phyloP scores from a whole-genome alignment of 108 stramenopile genomes.

The Parmales sp. region DNA sequence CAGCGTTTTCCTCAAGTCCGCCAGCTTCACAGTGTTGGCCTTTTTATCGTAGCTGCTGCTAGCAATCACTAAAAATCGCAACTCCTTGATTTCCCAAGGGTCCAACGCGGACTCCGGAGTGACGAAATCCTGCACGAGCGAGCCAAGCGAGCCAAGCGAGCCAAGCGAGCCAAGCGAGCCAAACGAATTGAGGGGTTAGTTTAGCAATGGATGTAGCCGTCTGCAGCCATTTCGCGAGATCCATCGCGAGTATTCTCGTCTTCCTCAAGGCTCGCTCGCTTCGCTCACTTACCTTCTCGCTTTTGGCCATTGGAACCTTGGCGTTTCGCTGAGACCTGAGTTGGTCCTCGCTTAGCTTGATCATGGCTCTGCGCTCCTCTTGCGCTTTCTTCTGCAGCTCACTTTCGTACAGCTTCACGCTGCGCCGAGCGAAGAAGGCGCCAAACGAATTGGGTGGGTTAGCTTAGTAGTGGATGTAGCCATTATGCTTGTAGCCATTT shows the following conservation, averaged over 20 bases:
- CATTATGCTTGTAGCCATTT: too few relatives aligned
- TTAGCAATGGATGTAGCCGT: too few relatives aligned
- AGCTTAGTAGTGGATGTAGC: too few relatives aligned
- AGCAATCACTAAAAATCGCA: background rate
- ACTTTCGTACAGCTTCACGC: background rate
- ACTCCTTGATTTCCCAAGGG: background rate
- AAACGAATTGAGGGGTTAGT: too few relatives aligned
- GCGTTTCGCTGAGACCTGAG: background rate
- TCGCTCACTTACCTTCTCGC: too few relatives aligned
- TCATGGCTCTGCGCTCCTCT: background rate
- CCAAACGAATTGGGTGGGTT: too few relatives aligned
- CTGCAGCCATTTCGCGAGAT: too few relatives aligned
- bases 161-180: too few relatives aligned
- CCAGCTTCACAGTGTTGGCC: background rate
- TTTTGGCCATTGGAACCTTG: slow-evolving; percentile 9
- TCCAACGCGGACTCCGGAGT: background rate
- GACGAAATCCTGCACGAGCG: slow-evolving; percentile 4
- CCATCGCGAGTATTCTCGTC: too few relatives aligned
- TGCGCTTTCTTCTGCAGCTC: background rate
- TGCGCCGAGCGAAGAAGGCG: too few relatives aligned
- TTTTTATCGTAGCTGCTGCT: background rate
- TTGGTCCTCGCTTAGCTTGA: background rate
- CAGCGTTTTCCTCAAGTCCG: background rate
- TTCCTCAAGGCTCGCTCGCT: too few relatives aligned
- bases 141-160: too few relatives aligned